Evolutionary conservation across 495 filamentous ascomycete species (phyloP), one percentile per base, ranked within the genome.

Genomic region (Penicillium maclennaniae): DNA sequence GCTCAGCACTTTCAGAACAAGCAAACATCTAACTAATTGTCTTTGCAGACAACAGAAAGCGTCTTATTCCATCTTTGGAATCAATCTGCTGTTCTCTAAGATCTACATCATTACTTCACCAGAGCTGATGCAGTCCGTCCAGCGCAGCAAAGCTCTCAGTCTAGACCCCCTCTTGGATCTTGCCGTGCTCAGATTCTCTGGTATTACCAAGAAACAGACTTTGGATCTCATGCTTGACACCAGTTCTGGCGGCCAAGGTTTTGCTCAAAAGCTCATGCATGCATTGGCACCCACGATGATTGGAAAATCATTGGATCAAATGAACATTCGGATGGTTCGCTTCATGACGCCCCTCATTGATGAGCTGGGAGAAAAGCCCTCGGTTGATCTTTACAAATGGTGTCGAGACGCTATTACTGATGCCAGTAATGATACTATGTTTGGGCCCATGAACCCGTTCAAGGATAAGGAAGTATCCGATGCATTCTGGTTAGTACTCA

Each of bases 371-470:
- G 17, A 51, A 0, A 20, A 19, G 0, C 15, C 36, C 5, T 31
- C 42, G 7, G 10, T 70, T 9, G 66, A 70, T 47, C 43, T 72
- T 5, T 66, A 61, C 49, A 50, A 36, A 16, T 83, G 77, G 77
- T 60, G 74, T 40, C 62, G 56, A 3, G 62, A 72, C 41, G 61
- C 67, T n/a, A 69, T 79, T 9, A 79, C 73, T 1, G 54, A 62
- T 23, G 78, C 79, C 3, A 79, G 73, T n/a, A 80, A 76, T 0
- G 60, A 72, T 15, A 59, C 75, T 6, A 66, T 72, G 0, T 83
- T 81, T 54, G 79, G 80, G 0, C 71, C 70, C 1, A 38, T 67
- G 52, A 82, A 80, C 54, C 80, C 78, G 9, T 81, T 71, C 51
- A 61, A 69, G 27, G 62, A 76, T n/a, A 34, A 53, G 45, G 53